phyloP scores from a whole-genome alignment of 768 basidiomycete species.

The Cystobasidium ongulense region DNA sequence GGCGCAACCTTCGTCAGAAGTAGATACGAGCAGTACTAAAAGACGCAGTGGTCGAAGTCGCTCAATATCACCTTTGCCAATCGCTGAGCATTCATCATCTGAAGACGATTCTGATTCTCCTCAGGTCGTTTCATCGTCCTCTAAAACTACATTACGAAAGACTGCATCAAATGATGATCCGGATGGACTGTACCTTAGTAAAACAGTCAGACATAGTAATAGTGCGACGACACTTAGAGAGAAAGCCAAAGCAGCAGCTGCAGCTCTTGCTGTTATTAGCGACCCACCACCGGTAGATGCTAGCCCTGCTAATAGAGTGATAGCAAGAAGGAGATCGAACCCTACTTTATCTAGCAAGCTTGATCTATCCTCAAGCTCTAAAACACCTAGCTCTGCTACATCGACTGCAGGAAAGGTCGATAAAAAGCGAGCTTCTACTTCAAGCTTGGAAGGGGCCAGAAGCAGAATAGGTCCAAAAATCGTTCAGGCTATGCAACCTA shows the following conservation, averaged over 20 bases:
- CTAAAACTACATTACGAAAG: not conserved
- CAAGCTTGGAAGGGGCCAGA: not conserved
- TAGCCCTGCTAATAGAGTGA: not conserved
- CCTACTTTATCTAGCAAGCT: not conserved
- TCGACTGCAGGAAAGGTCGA: not conserved
- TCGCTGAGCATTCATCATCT: not conserved
- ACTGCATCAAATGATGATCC: not conserved
- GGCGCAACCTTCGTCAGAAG: not conserved
- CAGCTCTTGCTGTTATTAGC: not conserved
- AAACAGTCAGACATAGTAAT: conserved; percentile 4
- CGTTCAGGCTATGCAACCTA: not conserved
- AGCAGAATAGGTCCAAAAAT: not conserved
- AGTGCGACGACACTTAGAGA: not conserved
- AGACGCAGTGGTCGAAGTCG: not conserved
- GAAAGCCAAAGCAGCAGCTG: conserved; percentile 4
- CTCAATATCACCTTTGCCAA: not conserved
- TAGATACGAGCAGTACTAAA: not conserved
- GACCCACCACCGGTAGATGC: not conserved
- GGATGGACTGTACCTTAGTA: not conserved
- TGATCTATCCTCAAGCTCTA: not conserved
- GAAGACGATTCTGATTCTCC: not conserved
- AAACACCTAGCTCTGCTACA: not conserved
- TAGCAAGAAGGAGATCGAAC: not conserved
- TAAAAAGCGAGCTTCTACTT: not conserved
- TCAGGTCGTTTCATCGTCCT: not conserved